These are phyloP conservation scores for Citrus reticulata DNA, from an alignment of 345 rosid species.

Conservation along the genomic window DNA sequence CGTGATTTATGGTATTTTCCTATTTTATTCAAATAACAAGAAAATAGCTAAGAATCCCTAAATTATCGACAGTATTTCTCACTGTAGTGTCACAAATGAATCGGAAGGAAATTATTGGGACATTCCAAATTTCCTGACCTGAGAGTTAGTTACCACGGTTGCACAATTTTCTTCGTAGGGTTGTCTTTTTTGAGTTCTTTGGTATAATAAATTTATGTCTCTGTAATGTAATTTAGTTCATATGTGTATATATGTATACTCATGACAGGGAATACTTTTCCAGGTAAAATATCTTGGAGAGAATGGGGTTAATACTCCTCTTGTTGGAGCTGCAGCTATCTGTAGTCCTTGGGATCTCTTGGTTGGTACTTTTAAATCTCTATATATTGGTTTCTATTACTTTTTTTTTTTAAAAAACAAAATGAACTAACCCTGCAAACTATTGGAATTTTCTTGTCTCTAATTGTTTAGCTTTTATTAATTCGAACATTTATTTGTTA, in stretches of 20 bases:
- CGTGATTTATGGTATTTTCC: too few relatives aligned
- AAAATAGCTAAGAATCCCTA: too few relatives aligned
- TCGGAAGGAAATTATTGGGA: too few relatives aligned
- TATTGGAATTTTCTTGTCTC: background rate
- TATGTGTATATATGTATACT: background rate
- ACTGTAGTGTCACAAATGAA: background rate
- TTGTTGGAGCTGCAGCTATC: constrained; percentile 38
- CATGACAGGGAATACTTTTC: background rate
- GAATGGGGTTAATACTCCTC: constrained; percentile 22
- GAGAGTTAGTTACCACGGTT: background rate
- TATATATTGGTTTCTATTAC: background rate
- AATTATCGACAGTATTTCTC: background rate
- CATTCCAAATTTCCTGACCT: too few relatives aligned
- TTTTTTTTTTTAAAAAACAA: background rate
- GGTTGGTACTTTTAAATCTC: constrained; percentile 19
- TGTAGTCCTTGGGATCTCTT: constrained; percentile 42
- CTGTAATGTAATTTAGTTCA: background rate
- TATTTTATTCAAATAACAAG: too few relatives aligned
- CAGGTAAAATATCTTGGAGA: constrained; percentile 47
- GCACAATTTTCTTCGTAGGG: background rate
- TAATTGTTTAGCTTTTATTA: background rate
- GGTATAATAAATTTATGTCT: background rate
- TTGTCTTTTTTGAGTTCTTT: background rate
- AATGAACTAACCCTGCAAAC: background rate
- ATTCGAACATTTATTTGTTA: background rate